Evolutionary conservation across 306 rosid species (phyloP).

Genomic region (Malus asiatica): DNA sequence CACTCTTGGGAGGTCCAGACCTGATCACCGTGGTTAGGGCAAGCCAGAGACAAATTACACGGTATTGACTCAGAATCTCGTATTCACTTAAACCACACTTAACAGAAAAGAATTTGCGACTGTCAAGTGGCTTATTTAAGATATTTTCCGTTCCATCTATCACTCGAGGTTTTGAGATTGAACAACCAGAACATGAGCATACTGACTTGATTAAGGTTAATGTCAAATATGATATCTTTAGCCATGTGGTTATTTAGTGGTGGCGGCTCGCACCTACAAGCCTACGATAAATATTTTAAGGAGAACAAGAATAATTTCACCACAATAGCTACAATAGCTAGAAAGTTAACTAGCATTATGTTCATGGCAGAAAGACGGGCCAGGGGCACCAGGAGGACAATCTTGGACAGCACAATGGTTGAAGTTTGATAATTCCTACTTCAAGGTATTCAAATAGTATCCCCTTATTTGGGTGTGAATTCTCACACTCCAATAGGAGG

Average conservation of each 20-base stretch:
- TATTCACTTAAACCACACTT: not conserved
- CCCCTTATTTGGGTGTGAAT: not conserved
- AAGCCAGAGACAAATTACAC: slow-evolving; percentile 94
- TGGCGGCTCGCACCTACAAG: not conserved
- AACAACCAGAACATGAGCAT: not conserved
- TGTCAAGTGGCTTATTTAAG: not conserved
- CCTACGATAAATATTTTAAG: not conserved
- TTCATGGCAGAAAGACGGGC: slow-evolving; percentile 75
- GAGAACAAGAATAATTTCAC: not conserved
- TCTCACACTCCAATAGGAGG: not conserved
- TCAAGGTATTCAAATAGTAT: slow-evolving; percentile 49
- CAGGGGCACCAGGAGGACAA: slow-evolving; percentile 98
- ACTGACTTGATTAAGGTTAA: not conserved
- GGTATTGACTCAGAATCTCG: slow-evolving; percentile 36
- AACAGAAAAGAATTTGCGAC: not conserved
- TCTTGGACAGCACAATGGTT: slow-evolving; percentile 95
- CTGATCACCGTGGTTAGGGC: slow-evolving; percentile 99
- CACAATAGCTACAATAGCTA: not conserved
- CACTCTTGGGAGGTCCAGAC: slow-evolving; percentile 90
- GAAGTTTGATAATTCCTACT: slow-evolving; percentile 94
- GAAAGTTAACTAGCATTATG: slow-evolving; percentile 21
- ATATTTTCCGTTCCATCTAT: not conserved
- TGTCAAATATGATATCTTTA: not conserved
- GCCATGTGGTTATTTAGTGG: not conserved
- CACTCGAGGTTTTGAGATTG: not conserved